These are phyloP conservation scores for Biscogniauxia marginata DNA, from an alignment of 2,329 filamentous ascomycete species.

Conservation along the genomic window DNA sequence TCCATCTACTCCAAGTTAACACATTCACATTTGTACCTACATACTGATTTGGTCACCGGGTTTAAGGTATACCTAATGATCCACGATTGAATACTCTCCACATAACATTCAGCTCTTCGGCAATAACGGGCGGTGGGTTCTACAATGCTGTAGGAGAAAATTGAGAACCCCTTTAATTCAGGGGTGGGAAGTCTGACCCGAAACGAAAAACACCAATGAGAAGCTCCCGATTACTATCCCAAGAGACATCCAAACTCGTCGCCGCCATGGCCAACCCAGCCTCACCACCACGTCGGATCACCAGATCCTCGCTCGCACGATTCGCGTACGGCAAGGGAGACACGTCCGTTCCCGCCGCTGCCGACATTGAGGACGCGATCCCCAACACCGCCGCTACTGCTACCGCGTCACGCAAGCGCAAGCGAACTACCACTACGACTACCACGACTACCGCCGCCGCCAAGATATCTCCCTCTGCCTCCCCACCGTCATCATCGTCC, in stretches of 20 bases:
- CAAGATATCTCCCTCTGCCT: neutral
- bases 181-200: neutral
- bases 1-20: too few relatives aligned
- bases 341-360: neutral
- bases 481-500: neutral
- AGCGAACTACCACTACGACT: conserved; percentile 17
- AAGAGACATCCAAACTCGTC: conserved; percentile 5
- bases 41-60: too few relatives aligned
- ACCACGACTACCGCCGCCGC: neutral
- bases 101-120: too few relatives aligned
- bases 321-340: conserved; percentile 26
- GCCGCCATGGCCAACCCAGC: conserved; percentile 21
- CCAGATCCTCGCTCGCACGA: conserved; percentile 31
- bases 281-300: conserved; percentile 31
- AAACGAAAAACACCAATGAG: conserved; percentile 14
- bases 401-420: conserved; percentile 25
- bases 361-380: conserved; percentile 33
- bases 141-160: neutral
- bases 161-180: neutral
- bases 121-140: too few relatives aligned
- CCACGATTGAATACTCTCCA: too few relatives aligned
- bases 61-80: too few relatives aligned
- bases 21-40: neutral
- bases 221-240: conserved; percentile 5
- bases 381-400: conserved; percentile 11